Base-by-base conservation (phyloP, 1,139 yeast genomes). In the Nakaseomyces nivariensis region DNA sequence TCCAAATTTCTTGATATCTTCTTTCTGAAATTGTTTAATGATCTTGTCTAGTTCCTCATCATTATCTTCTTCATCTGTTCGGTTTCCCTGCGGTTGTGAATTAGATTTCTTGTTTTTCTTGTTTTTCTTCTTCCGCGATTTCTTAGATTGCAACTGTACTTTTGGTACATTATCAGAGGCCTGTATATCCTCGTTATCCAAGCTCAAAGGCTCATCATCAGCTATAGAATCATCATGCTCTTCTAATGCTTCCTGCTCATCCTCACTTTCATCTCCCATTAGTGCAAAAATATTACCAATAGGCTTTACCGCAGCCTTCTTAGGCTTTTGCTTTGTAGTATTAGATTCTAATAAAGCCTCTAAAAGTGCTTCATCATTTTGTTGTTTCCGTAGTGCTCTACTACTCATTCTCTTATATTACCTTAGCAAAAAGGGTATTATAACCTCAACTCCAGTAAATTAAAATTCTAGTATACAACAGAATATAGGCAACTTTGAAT, bases 321-420 rank as follows among this genome's bases (percentile, higher is more conserved):
- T 51, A 55, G 33, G 51, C 55, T 17, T 50, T 51, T 22, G 49
- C 31, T 44, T 52, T 43, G 33, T 24, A 26, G 40, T 43, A 26
- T 25, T 24, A 9, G 44, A 47, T 27, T 50, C 54, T 49, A 64
- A 45, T 13, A 64, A 51, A 9, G 66, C 53, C 26, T 59, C 63
- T 22, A 59, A 56, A 52, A 64, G 54, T 43, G 65, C 70, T 33
- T 72, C 75, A 49, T 72, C 71, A 49, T 69, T 70, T 53, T 74
- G 73, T 10, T 81, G 67, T 54, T 77, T 74, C 58, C 77, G 75
- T 51, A 83, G 67, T 7, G 85, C 85, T 62, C 89, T 74, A 1
- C 85, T 79, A 71, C 89, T 82, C 92, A 83, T 82, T n/a, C 4
- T 17, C 37, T 34, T 17, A 1, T 17, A 17, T 29, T 29, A 29